Evolutionary conservation across 176 grass and related monocot genomes (phyloP).

Genomic region (Miscanthus lutarioriparius): DNA sequence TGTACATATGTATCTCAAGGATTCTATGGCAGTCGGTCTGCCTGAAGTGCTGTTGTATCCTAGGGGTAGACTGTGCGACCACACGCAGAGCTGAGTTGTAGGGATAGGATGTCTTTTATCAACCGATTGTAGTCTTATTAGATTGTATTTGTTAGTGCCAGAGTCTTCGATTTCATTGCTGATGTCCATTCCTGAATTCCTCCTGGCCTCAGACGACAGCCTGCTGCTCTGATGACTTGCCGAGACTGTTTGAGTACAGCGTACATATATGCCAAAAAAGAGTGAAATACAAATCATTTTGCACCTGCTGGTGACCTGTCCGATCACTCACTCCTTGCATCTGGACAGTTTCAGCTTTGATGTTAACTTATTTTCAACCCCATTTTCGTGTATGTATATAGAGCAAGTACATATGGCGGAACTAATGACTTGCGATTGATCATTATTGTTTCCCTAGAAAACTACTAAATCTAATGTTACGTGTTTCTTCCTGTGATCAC

Average conservation of each 20-base stretch:
- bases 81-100: constrained; percentile 43
- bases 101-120: constrained; percentile 45
- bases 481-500: too few relatives aligned
- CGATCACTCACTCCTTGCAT: background rate
- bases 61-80: constrained; percentile 37
- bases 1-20: constrained; percentile 67
- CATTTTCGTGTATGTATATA: background rate
- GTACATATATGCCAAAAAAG: constrained; percentile 36
- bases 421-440: background rate
- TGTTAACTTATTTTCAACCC: background rate
- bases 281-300: constrained; percentile 42
- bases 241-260: constrained; percentile 35
- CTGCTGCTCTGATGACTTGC: background rate
- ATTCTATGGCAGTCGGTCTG: constrained; percentile 30
- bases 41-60: constrained; percentile 49
- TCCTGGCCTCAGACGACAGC: background rate
- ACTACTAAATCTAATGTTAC: background rate
- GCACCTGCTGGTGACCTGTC: background rate
- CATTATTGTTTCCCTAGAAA: background rate
- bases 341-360: background rate
- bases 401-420: background rate
- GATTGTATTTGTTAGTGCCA: constrained; percentile 45
- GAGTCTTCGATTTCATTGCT: constrained; percentile 14
- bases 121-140: constrained; percentile 34
- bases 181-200: constrained; percentile 22